Percentiles rank a stretch among this genome's conserved stretches.
These are phyloP conservation scores for Prunus mira DNA, from an alignment of 306 rosid species.

Conservation along the genomic window DNA sequence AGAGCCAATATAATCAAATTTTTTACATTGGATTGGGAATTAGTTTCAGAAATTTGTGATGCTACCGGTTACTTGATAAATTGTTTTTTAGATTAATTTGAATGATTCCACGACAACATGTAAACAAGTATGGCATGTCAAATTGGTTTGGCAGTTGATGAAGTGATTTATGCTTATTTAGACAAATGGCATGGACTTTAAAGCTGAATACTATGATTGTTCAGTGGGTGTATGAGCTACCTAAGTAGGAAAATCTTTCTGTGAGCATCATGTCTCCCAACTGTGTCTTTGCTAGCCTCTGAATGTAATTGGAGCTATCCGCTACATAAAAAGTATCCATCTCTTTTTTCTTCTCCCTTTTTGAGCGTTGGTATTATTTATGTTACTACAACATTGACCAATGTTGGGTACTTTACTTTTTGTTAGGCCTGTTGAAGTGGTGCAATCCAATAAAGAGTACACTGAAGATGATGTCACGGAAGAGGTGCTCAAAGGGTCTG, in stretches of 20 bases:
- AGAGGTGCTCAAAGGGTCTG: conserved; percentile 55
- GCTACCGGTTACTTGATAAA: neutral
- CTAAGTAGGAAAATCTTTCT: neutral
- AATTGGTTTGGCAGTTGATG: neutral
- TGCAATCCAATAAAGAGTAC: conserved; percentile 71
- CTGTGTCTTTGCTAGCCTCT: neutral
- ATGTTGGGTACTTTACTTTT: neutral
- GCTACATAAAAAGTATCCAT: neutral
- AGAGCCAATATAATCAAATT: neutral
- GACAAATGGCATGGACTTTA: neutral
- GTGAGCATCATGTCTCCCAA: neutral
- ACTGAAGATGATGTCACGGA: conserved; percentile 80
- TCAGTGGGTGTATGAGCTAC: neutral
- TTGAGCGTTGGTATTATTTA: neutral
- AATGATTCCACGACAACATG: neutral
- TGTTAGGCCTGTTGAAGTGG: conserved; percentile 72
- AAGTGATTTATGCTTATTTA: neutral
- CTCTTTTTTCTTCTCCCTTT: neutral
- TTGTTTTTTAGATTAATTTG: neutral
- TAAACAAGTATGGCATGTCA: neutral
- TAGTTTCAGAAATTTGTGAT: neutral
- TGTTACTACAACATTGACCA: neutral
- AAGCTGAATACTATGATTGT: neutral
- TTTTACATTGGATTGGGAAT: neutral
- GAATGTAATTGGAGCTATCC: neutral